A percentile compares a stretch with the other conserved stretches of the same genome.
Conservation (phyloP, 257 asterid genomes). For the Solanum pinnatisectum region DNA sequence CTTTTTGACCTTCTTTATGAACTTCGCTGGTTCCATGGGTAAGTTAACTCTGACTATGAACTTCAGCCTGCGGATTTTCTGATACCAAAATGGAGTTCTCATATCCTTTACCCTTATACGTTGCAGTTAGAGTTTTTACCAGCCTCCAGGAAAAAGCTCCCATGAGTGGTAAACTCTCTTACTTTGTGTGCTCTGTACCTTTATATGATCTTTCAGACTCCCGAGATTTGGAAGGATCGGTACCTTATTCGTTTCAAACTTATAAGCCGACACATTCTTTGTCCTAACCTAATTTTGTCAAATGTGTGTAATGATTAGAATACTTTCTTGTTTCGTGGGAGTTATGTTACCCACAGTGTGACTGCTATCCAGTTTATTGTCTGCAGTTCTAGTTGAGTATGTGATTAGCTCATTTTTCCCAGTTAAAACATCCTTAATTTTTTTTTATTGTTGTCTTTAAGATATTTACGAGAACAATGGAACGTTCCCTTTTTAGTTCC, state of each 20-base stretch:
- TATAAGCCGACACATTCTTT: not conserved
- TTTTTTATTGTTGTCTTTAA: not conserved
- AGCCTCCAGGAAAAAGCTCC: conserved; percentile 96
- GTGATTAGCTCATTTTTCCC: not conserved
- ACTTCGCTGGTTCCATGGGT: conserved; percentile 86
- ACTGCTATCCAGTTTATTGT: not conserved
- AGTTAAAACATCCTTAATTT: not conserved
- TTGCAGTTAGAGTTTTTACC: conserved; percentile 90
- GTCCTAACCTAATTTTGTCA: not conserved
- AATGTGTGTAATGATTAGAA: not conserved
- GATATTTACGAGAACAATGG: not conserved
- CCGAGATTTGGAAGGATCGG: not conserved
- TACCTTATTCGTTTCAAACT: not conserved
- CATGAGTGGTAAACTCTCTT: conserved; percentile 52
- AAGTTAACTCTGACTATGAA: conserved; percentile 10
- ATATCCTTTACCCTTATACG: not conserved
- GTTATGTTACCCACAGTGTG: not conserved
- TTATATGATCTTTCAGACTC: not conserved
- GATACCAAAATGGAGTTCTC: not conserved
- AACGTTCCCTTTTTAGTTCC: not conserved
- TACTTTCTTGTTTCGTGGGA: not conserved
- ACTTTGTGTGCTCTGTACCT: not conserved
- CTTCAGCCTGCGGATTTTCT: not conserved
- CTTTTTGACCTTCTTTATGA: conserved; percentile 82
- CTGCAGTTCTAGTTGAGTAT: not conserved